A percentile compares a stretch with the other conserved stretches of the same genome.
Evolutionary conservation across 2,329 filamentous ascomycete species (phyloP).

Genomic region (Fusarium pininemorale): DNA sequence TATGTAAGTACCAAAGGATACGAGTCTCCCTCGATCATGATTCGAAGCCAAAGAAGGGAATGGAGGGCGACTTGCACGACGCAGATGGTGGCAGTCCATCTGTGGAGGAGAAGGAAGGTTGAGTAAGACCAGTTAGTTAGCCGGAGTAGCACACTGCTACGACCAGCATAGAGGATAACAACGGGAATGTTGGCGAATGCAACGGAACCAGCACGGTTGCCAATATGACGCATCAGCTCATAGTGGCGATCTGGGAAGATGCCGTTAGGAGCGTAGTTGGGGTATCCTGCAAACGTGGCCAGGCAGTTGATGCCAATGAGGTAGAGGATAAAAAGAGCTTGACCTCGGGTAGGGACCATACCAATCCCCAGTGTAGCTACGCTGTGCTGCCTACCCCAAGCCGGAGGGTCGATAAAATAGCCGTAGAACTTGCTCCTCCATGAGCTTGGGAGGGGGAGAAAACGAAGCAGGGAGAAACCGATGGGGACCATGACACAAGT

Average conservation of each 20-base stretch:
- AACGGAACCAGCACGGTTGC: constrained; percentile 53
- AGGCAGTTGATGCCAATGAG: constrained; percentile 51
- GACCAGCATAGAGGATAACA: constrained; percentile 54
- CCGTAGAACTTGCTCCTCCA: constrained; percentile 36
- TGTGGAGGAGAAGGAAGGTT: constrained; percentile 59
- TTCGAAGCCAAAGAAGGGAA: constrained; percentile 52
- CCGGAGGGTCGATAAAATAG: constrained; percentile 43
- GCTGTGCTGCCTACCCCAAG: constrained; percentile 38
- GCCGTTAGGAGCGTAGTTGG: constrained; percentile 38
- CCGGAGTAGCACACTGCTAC: constrained; percentile 60
- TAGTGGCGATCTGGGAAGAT: constrained; percentile 37
- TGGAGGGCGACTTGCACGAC: constrained; percentile 58
- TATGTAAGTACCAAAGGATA: constrained; percentile 43
- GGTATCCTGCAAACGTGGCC: constrained; percentile 45
- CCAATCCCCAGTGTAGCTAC: constrained; percentile 38
- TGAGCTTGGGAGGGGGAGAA: constrained; percentile 26
- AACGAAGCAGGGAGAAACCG: constrained; percentile 32
- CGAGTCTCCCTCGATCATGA: constrained; percentile 42
- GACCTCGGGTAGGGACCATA: constrained; percentile 53
- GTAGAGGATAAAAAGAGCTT: constrained; percentile 54
- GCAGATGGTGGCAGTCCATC: constrained; percentile 58
- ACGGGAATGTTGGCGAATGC: constrained; percentile 54
- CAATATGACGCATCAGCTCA: constrained; percentile 48
- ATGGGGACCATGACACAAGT: constrained; percentile 33
- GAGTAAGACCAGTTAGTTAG: constrained; percentile 60